Conservation (phyloP, 305 asterid species). For the Andrographis paniculata region DNA sequence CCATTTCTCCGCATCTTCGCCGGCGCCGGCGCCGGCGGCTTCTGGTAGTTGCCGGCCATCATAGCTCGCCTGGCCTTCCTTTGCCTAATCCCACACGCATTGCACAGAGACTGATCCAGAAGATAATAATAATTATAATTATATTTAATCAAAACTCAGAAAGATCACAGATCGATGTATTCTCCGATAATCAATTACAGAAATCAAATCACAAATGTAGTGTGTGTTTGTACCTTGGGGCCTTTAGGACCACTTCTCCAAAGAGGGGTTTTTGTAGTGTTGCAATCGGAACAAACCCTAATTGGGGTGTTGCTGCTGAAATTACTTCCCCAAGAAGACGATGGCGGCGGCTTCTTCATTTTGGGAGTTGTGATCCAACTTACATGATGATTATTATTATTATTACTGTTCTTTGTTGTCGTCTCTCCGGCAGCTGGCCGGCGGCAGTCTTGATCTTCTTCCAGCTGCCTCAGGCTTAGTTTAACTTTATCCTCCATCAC, state of each 20-base stretch:
- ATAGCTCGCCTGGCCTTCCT: slow-evolving; percentile 89
- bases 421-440: no score
- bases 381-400: no score
- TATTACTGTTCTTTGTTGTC: no score
- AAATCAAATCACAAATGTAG: no score
- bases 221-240: slow-evolving; percentile 57
- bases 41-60: slow-evolving; percentile 37
- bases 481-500: no score
- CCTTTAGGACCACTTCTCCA: slow-evolving; percentile 99
- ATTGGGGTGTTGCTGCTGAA: slow-evolving; percentile 54
- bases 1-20: slow-evolving; percentile 24
- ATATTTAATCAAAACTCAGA: no score
- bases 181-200: background rate
- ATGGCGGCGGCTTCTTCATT: no score
- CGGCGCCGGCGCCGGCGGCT: slow-evolving; percentile 27
- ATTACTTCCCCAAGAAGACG: slow-evolving; percentile 39
- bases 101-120: slow-evolving; percentile 92
- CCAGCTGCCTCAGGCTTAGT: no score
- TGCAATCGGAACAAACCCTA: slow-evolving; percentile 96
- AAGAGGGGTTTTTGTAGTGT: slow-evolving; percentile 92
- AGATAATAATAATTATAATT: no score
- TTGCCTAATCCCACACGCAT: slow-evolving; percentile 91
- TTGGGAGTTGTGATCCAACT: no score
- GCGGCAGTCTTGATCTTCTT: no score
- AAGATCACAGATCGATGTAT: background rate